Percentiles rank a stretch among this genome's conserved stretches.
Evolutionary conservation across 805 yeast species (phyloP).

Genomic region (Wickerhamiella slavikovae): DNA sequence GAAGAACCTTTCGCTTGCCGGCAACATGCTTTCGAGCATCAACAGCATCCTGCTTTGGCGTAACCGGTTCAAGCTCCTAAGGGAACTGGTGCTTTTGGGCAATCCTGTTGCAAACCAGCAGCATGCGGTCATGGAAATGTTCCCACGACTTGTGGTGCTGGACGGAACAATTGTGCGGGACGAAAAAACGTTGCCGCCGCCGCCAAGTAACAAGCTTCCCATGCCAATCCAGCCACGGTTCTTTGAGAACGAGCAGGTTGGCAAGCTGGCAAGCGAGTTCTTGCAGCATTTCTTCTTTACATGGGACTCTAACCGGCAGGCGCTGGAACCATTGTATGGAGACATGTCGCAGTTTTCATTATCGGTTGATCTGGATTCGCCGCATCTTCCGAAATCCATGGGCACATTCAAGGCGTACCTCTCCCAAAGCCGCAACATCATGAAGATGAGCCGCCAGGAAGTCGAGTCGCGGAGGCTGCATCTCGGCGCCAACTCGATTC

Average conservation of each 20-base stretch:
- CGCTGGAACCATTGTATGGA: slow-evolving; percentile 54
- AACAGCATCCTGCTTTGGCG: slow-evolving; percentile 54
- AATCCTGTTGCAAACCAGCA: slow-evolving; percentile 45
- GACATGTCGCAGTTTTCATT: slow-evolving; percentile 69
- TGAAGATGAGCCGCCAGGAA: slow-evolving; percentile 27
- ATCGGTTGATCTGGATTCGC: slow-evolving; percentile 54
- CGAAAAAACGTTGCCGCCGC: slow-evolving; percentile 30
- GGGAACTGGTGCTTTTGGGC: slow-evolving; percentile 59
- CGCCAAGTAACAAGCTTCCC: slow-evolving; percentile 14
- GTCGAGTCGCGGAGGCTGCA: slow-evolving; percentile 31
- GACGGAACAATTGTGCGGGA: slow-evolving; percentile 67
- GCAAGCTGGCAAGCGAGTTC: slow-evolving; percentile 54
- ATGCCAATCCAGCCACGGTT: slow-evolving; percentile 36
- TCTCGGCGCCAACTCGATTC: slow-evolving; percentile 49
- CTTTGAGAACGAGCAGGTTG: slow-evolving; percentile 59
- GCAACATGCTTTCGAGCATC: slow-evolving; percentile 43
- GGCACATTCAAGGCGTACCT: neutral
- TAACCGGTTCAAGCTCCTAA: slow-evolving; percentile 46
- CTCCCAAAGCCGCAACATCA: slow-evolving; percentile 27
- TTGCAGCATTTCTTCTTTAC: slow-evolving; percentile 50
- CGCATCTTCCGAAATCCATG: slow-evolving; percentile 19
- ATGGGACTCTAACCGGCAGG: slow-evolving; percentile 67
- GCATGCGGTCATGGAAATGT: slow-evolving; percentile 39
- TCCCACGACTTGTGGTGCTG: slow-evolving; percentile 62
- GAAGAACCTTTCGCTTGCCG: slow-evolving; percentile 58